Base-by-base conservation (phyloP, 2,329 filamentous ascomycete genomes). In the Claviceps capensis region DNA sequence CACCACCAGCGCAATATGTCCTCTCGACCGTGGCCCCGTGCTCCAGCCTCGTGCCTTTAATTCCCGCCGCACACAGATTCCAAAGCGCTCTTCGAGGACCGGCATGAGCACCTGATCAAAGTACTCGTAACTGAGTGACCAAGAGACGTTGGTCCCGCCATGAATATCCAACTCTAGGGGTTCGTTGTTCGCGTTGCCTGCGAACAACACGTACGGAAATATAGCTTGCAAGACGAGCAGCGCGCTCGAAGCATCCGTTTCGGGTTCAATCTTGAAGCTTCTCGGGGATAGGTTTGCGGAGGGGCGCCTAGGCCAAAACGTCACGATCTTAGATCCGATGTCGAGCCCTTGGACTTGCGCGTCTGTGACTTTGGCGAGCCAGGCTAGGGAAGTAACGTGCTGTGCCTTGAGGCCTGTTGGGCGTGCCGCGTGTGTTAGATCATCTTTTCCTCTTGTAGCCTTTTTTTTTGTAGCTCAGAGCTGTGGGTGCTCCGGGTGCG, bases 71-170 rank as follows among this genome's bases (percentile, higher is more conserved):
- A 79, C 68, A 1, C 53, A 51, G 42, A 81, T 62, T 1, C 72
- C 70, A 51, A 81, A 80, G 3, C 69, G 67, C 2, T 69, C 65
- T 58, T 77, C 68, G 0, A 83, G 63, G 0, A 70, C 67, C 2
- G 79, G 79, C 36, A 82, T 63, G 1, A 83, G 67, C 0, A 83
- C 74, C 58, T 82, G 79, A 58, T 81, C 77, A 3, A 82, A 64
- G 58, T 83, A 84, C 58, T 84, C 79, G 53, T 71, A 81, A n/a
- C 73, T 78, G 1, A 72, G 68, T 0, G 78, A 79, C 59, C 72
- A 79, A 9, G 69, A 67, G 2, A 78, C 74, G 56, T 83, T 82
- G 1, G 79, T 82, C 16, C 80, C 79, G 5, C 79, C 79, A 1
- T 72, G 69, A 6, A 83, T 72, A 17, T 71, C 68, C 5, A 82